A percentile compares a stretch with the other conserved stretches of the same genome.
Conservation (phyloP, 2,329 filamentous ascomycete genomes). For the Stemphylium beticola region DNA sequence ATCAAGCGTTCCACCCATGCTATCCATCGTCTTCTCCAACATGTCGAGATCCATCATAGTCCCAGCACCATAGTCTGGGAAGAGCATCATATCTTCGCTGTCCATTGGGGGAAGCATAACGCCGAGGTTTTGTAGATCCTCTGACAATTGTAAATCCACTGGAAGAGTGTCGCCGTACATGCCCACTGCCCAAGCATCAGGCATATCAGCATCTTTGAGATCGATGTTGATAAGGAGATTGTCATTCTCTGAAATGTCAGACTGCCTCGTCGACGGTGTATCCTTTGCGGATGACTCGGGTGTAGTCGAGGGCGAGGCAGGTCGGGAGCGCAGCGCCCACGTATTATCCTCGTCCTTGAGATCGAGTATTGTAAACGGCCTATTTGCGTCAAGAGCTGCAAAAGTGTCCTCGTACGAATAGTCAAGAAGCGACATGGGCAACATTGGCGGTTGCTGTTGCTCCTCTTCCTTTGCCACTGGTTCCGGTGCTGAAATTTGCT, state of each 20-base stretch:
- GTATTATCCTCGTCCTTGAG: constrained; percentile 45
- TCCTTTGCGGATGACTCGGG: constrained; percentile 48
- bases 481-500: constrained; percentile 21
- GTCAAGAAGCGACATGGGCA: constrained; percentile 39
- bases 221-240: constrained; percentile 50
- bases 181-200: constrained; percentile 39
- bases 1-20: constrained; percentile 30
- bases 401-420: constrained; percentile 45
- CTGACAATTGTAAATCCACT: constrained; percentile 39
- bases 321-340: constrained; percentile 42
- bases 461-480: constrained; percentile 30
- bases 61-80: constrained; percentile 32
- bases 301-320: constrained; percentile 40
- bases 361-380: constrained; percentile 41
- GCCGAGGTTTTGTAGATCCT: constrained; percentile 41
- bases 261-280: constrained; percentile 46
- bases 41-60: constrained; percentile 44
- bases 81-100: constrained; percentile 45
- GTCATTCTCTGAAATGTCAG: constrained; percentile 53
- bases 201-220: constrained; percentile 43
- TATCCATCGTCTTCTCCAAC: constrained; percentile 43
- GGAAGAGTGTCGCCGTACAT: constrained; percentile 37
- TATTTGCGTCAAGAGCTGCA: constrained; percentile 39
- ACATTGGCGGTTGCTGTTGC: constrained; percentile 27
- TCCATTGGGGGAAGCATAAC: constrained; percentile 43